A percentile compares a stretch with the other conserved stretches of the same genome.
These are phyloP conservation scores for Pestalotiopsis fici DNA, from an alignment of 2,329 filamentous ascomycete species.

Conservation along the genomic window DNA sequence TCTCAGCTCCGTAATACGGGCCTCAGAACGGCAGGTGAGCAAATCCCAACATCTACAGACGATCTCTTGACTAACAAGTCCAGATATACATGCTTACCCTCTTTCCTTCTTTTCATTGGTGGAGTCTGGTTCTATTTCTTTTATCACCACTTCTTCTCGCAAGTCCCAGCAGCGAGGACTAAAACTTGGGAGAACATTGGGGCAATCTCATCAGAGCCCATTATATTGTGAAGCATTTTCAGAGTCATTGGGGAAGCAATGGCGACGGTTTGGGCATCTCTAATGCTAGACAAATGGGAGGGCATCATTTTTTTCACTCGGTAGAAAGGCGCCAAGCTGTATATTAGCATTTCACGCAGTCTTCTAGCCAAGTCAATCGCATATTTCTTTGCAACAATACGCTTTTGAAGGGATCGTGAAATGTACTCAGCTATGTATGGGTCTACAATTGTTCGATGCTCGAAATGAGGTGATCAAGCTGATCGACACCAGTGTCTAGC, in stretches of 20 bases:
- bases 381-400: background rate
- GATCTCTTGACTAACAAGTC: background rate
- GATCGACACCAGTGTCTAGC: constrained; percentile 36
- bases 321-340: background rate
- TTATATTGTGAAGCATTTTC: background rate
- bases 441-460: constrained; percentile 61
- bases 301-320: background rate
- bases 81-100: background rate
- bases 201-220: background rate
- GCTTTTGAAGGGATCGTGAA: background rate
- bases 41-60: background rate
- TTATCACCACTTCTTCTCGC: background rate
- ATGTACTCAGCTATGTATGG: background rate
- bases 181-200: background rate
- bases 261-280: background rate
- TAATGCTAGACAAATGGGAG: background rate
- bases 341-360: background rate
- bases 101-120: background rate
- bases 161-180: background rate
- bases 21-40: background rate
- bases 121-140: background rate
- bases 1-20: background rate
- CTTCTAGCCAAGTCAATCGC: background rate
- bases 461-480: constrained; percentile 54
- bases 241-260: background rate